phyloP scores from a whole-genome alignment of 2,329 filamentous ascomycete species.

The Aspergillus piperis region DNA sequence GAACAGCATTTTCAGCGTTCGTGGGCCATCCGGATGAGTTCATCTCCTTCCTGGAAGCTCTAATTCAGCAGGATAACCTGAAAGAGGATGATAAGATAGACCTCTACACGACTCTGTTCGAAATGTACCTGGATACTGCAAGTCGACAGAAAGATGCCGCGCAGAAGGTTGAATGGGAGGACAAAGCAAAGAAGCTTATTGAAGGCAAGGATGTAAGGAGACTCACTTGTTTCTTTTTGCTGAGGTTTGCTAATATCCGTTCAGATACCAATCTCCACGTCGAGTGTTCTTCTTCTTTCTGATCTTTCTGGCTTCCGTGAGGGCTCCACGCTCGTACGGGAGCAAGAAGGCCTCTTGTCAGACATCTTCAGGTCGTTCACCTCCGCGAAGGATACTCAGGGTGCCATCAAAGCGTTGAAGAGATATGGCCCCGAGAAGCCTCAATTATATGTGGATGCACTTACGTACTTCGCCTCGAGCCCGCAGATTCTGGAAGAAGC shows the following conservation, averaged over 20 bases:
- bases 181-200: constrained; percentile 85
- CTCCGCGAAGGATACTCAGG: constrained; percentile 83
- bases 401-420: constrained; percentile 82
- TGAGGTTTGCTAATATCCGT: neutral
- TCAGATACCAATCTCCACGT: constrained; percentile 79
- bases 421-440: constrained; percentile 93
- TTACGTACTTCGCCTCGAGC: constrained; percentile 91
- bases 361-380: constrained; percentile 98
- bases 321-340: constrained; percentile 87
- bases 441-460: constrained; percentile 85
- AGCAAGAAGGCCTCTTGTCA: constrained; percentile 86
- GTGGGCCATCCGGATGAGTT: constrained; percentile 93
- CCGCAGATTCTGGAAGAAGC: constrained; percentile 79
- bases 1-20: constrained; percentile 92
- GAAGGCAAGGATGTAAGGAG: constrained; percentile 67
- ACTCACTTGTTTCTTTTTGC: neutral
- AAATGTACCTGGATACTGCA: constrained; percentile 95
- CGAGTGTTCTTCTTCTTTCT: constrained; percentile 88
- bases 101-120: constrained; percentile 91
- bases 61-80: constrained; percentile 71
- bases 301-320: constrained; percentile 88
- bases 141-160: constrained; percentile 67
- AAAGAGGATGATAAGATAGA: constrained; percentile 76
- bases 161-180: constrained; percentile 79
- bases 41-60: constrained; percentile 87